These are phyloP conservation scores for Psilocybe mexicana DNA, from an alignment of 1,284 basidiomycete species.

Conservation along the genomic window DNA sequence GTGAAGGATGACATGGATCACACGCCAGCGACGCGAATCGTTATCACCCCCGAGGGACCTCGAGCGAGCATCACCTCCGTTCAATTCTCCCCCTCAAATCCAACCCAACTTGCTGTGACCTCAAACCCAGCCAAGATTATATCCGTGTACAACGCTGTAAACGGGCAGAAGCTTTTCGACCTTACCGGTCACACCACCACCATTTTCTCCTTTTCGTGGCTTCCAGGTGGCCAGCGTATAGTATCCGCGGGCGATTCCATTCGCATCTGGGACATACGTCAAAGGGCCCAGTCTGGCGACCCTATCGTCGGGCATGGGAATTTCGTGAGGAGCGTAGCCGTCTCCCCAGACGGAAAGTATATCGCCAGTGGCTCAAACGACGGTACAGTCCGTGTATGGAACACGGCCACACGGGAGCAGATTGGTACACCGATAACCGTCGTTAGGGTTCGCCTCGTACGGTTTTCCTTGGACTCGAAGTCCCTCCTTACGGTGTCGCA, in stretches of 20 bases:
- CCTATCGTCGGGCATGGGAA: slow-evolving; percentile 14
- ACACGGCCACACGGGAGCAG: slow-evolving; percentile 9
- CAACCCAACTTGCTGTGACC: neutral
- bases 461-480: slow-evolving; percentile 8
- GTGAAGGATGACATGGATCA: neutral
- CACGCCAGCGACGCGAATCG: neutral
- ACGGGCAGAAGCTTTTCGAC: neutral
- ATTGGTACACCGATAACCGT: slow-evolving; percentile 3
- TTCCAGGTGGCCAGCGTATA: slow-evolving; percentile 2
- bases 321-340: slow-evolving; percentile 10
- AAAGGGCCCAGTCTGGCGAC: neutral
- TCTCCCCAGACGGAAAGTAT: slow-evolving; percentile 19
- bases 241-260: slow-evolving; percentile 17
- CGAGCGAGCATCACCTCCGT: neutral
- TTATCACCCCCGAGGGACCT: neutral
- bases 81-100: slow-evolving; percentile 2
- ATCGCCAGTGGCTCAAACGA: slow-evolving; percentile 13
- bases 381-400: slow-evolving; percentile 9
- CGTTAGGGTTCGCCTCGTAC: neutral
- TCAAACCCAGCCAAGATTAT: slow-evolving; percentile 4
- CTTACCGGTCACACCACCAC: neutral
- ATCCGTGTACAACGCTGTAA: slow-evolving; percentile 1
- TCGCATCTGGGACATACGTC: slow-evolving; percentile 20
- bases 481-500: neutral
- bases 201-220: slow-evolving; percentile 1